Evolutionary conservation across 192 early-diverging fungal genomes (phyloP).

Genomic region (Coemansia sp.): DNA sequence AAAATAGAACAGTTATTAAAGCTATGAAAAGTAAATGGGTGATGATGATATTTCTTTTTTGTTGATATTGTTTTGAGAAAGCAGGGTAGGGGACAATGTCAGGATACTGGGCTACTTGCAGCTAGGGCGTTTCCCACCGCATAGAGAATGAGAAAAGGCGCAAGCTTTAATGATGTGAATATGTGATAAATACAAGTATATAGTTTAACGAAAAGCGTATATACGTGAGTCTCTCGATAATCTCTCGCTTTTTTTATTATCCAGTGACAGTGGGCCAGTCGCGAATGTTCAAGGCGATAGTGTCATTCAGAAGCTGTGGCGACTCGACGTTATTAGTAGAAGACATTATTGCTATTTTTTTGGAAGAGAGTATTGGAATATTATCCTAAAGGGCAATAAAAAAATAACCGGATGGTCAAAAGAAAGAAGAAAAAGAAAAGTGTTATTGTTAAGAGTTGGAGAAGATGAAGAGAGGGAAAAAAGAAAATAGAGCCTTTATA

Average conservation of each 20-base stretch:
- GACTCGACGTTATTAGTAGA: not conserved
- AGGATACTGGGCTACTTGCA: not conserved
- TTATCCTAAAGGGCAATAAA: too few species aligned
- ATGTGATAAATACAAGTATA: not conserved
- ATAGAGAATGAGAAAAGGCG: not conserved
- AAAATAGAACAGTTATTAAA: not conserved
- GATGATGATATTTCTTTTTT: not conserved
- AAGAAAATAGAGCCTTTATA: not conserved
- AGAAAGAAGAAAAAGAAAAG: not conserved
- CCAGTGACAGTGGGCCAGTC: conserved; percentile 1
- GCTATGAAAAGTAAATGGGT: not conserved
- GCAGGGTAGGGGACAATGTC: conserved; percentile 10
- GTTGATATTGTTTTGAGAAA: not conserved
- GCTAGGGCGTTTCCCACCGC: not conserved
- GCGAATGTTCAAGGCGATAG: not conserved
- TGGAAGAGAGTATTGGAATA: too few species aligned
- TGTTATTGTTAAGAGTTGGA: not conserved
- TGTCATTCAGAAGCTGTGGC: not conserved
- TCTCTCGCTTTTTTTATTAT: not conserved
- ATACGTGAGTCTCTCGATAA: too few species aligned
- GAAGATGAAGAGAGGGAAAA: not conserved
- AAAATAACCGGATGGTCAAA: not conserved
- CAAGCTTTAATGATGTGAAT: not conserved
- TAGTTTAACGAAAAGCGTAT: not conserved
- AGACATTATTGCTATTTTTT: conserved; percentile 3